Evolutionary conservation across 2,329 filamentous ascomycete species (phyloP).

Genomic region (Trichoderma koningii): DNA sequence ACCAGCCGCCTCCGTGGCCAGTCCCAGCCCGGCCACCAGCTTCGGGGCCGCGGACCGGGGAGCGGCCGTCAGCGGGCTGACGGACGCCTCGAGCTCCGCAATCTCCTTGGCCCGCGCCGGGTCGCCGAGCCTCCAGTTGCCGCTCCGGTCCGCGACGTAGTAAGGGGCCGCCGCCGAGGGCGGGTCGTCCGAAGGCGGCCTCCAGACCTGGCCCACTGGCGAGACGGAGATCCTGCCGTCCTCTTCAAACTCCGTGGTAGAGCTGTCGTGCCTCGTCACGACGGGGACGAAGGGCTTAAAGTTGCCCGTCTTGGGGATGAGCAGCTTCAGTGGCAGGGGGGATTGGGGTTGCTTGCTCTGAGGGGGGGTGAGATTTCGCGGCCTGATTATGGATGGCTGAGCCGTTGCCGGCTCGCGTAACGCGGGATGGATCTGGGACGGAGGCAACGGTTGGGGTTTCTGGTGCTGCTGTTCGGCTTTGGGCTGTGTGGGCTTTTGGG

Average conservation of each 20-base stretch:
- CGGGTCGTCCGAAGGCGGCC: slow-evolving; percentile 50
- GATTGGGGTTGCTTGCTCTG: slow-evolving; percentile 29
- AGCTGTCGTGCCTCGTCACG: slow-evolving; percentile 42
- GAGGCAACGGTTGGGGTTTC: neutral
- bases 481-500: slow-evolving; percentile 5
- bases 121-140: slow-evolving; percentile 56
- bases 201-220: slow-evolving; percentile 51
- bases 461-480: neutral
- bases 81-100: slow-evolving; percentile 34
- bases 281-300: slow-evolving; percentile 14
- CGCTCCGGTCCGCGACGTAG: slow-evolving; percentile 55
- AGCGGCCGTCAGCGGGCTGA: slow-evolving; percentile 23
- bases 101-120: slow-evolving; percentile 36
- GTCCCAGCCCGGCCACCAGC: slow-evolving; percentile 17
- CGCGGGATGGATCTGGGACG: slow-evolving; percentile 4
- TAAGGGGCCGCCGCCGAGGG: slow-evolving; percentile 47
- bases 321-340: slow-evolving; percentile 35
- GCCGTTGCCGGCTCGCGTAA: neutral
- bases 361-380: slow-evolving; percentile 18
- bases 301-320: slow-evolving; percentile 34
- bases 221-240: slow-evolving; percentile 45
- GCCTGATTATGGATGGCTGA: neutral
- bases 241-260: slow-evolving; percentile 57
- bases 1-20: slow-evolving; percentile 15
- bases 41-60: slow-evolving; percentile 25